Base-by-base conservation (phyloP, 768 basidiomycete genomes). In the Porphyrellus cyaneotinctus region DNA sequence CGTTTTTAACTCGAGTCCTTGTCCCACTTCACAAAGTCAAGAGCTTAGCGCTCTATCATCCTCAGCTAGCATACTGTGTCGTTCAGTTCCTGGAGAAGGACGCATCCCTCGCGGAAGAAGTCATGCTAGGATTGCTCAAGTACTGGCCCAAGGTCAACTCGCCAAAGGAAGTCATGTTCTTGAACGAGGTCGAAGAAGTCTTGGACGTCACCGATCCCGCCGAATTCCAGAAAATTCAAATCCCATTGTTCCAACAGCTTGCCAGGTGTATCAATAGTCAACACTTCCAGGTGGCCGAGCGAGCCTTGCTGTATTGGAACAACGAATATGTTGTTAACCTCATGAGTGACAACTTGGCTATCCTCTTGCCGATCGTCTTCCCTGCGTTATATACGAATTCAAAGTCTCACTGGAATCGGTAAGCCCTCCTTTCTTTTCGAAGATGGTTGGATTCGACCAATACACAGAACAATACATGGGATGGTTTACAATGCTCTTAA, bases 141-240 rank as follows among this genome's bases (percentile, higher is more conserved):
- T 99, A 81, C 72, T 99, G 97, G 97, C 97, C 97, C 30, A 98
- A 98, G 72, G 97, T 99, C 62, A 98, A 99, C 71, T 93, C 91
- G 31, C 95, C 95, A 15, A 99, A 99, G 75, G 97, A 99, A 66
- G 97, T 98, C 71, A 99, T 99, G 97, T 99, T 91, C 75, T 77
- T 99, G 53, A 97, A 97, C 72, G 97, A 99, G 75, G 92, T 99
- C 48, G 97, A 99, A 72, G 97, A 99, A 76, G 90, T 99, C 5
- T 73, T 99, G 57, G 97, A 99, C 71, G 97, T 99, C 54, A 97
- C 97, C 59, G 95, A 98, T 64, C 93, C 93, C 2, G 80, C 81
- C 49, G 95, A 98, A 72, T 99, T 99, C 74, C 86, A 86, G 70
- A 98, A 98, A 79, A 90, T 98, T 55, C 91, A 97, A 71, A 75